Evolutionary conservation across 176 grass and related monocot species (phyloP).

Genomic region (Zizania latifolia): DNA sequence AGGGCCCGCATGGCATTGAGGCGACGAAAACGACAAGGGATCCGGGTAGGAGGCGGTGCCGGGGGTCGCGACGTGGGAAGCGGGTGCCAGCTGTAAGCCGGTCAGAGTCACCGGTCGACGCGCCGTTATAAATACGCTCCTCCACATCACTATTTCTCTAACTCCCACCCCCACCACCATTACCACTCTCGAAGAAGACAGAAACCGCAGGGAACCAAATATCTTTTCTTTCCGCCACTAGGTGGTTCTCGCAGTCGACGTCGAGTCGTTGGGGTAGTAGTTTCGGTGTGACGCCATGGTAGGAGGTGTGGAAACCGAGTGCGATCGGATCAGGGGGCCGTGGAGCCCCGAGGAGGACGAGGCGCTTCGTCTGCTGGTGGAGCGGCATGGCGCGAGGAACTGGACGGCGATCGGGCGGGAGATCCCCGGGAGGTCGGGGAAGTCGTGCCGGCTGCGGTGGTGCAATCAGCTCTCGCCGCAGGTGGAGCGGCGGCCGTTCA

Average conservation of each 20-base stretch:
- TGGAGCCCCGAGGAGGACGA: slow-evolving; percentile 96
- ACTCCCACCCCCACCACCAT: not conserved
- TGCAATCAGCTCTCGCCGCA: slow-evolving; percentile 91
- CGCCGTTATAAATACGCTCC: slow-evolving; percentile 35
- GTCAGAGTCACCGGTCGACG: slow-evolving; percentile 31
- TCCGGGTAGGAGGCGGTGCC: slow-evolving; percentile 4
- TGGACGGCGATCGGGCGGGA: slow-evolving; percentile 87
- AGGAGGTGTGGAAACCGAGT: not conserved
- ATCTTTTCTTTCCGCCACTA: not conserved
- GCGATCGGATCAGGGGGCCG: slow-evolving; percentile 61
- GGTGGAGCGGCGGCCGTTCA: slow-evolving; percentile 89
- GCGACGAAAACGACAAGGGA: slow-evolving; percentile 17
- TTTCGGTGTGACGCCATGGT: not conserved
- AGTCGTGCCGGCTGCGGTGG: slow-evolving; percentile 92
- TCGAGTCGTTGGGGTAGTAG: not conserved
- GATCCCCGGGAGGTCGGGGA: slow-evolving; percentile 65
- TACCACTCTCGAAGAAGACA: not conserved
- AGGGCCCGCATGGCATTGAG: not conserved
- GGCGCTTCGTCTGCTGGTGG: slow-evolving; percentile 63
- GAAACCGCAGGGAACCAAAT: slow-evolving; percentile 13
- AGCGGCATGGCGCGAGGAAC: slow-evolving; percentile 74
- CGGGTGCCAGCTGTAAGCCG: slow-evolving; percentile 36
- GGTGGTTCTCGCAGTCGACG: not conserved
- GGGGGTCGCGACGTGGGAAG: not conserved
- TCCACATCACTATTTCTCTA: slow-evolving; percentile 1